Evolutionary conservation across 352 stramenopile genomes (phyloP), one percentile per base, ranked within the genome.

Genomic region (Pythium brachiatum): DNA sequence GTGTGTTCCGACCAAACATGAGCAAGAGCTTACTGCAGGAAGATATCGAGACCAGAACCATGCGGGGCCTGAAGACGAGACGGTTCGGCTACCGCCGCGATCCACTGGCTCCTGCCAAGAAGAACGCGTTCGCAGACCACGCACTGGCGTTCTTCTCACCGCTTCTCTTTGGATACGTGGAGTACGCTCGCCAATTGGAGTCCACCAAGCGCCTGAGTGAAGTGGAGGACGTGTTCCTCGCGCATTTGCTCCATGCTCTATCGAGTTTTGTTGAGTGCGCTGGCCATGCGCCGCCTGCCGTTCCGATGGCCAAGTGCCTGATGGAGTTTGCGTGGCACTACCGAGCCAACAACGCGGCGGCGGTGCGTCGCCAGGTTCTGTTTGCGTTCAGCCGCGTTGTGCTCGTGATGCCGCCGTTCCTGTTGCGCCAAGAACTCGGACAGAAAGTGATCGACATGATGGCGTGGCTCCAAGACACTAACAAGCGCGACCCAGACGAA

Each of bases 111-210:
- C 46, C 58, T 0, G 64, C 80, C 9, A 89, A 79, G 72, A 76
- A 70, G 53, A 93, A 93, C 26, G 73, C 69, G 2, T 93, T 93
- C 60, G 76, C 57, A 26, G 77, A 86, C 1, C 68, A 88, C 21
- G 79, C 80, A 4, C 55, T 90, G 25, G 53, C 57, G 21, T 93
- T 93, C 59, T 93, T 93, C 62, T 88, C 78, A n/a, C 81, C 83
- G 16, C 43, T 93, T 41, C 52, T 93, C 4, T 88, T 89, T 48
- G 81, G 83, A 2, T 93, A 90, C 61, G 62, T 86, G 21, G 67
- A 86, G 48, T 93, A 85, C 54, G 57, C 76, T 27, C 75, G 66
- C 7, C 60, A 72, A 26, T 66, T 83, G 53, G 18, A 69, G 26
- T 36, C 34, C 6, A 27, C 47, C 3, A 68, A 72, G 43, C 34